Conservation (phyloP, 192 early-diverging fungal genomes). For the Umbelopsis sp. region DNA sequence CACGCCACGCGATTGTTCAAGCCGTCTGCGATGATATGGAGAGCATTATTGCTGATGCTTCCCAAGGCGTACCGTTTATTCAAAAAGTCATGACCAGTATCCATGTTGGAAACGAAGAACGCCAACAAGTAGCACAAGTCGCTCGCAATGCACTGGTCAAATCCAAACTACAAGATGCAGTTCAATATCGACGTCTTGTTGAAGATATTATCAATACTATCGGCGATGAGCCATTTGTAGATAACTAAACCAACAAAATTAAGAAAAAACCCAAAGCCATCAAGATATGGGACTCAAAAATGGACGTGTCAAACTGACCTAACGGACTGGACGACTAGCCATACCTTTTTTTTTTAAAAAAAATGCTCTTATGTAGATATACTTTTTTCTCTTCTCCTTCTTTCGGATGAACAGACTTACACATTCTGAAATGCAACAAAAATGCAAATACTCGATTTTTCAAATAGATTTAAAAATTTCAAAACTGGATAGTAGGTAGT, state of each 20-base stretch:
- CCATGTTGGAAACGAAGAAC: slow-evolving; percentile 74
- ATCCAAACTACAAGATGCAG: slow-evolving; percentile 63
- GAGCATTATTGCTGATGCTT: slow-evolving; percentile 71
- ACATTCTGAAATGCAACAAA: too few species aligned
- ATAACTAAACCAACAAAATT: slow-evolving; percentile 24
- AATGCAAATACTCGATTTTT: too few species aligned
- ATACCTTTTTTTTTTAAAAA: too few species aligned
- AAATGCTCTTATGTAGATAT: slow-evolving; percentile 5
- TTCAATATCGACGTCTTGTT: slow-evolving; percentile 73
- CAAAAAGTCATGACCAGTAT: slow-evolving; percentile 85
- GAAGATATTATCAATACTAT: slow-evolving; percentile 65
- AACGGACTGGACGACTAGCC: too few species aligned
- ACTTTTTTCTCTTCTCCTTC: slow-evolving; percentile 9
- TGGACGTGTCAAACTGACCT: too few species aligned
- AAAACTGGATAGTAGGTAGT: too few species aligned
- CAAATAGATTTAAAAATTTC: too few species aligned
- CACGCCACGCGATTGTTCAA: slow-evolving; percentile 82
- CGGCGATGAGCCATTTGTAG: slow-evolving; percentile 24
- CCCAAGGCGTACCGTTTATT: slow-evolving; percentile 81
- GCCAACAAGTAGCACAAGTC: slow-evolving; percentile 69
- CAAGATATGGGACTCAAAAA: background rate
- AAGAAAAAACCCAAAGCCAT: background rate
- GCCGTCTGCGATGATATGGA: slow-evolving; percentile 80
- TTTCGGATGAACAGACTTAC: background rate
- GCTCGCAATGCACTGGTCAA: slow-evolving; percentile 57